phyloP scores from a whole-genome alignment of 345 rosid genomes.

The Salix purpurea region DNA sequence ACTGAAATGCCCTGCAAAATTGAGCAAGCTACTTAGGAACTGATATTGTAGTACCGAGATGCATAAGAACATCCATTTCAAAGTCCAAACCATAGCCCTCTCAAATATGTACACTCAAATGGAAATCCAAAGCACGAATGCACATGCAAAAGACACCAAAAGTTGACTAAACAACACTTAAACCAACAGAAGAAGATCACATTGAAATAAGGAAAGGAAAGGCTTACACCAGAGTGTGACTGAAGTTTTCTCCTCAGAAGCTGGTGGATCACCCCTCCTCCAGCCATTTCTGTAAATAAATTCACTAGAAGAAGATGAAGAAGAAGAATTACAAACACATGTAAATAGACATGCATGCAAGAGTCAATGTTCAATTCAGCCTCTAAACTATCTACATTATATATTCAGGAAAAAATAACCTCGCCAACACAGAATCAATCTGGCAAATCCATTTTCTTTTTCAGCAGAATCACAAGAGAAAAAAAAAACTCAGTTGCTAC shows the following conservation, averaged over 20 bases:
- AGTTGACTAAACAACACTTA: not conserved
- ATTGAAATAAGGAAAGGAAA: not conserved
- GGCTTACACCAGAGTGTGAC: conserved; percentile 57
- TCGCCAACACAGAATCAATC: not conserved
- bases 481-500: not conserved
- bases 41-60: not conserved
- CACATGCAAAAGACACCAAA: not conserved
- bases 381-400: not conserved
- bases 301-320: conserved; percentile 15
- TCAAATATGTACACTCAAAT: not conserved
- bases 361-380: not conserved
- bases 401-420: not conserved
- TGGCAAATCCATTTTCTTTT: not conserved
- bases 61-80: not conserved
- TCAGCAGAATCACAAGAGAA: not conserved
- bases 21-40: conserved; percentile 13
- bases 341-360: not conserved
- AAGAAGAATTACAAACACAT: not conserved
- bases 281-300: conserved; percentile 60
- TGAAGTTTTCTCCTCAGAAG: conserved; percentile 80
- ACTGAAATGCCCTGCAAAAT: conserved; percentile 55
- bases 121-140: not conserved
- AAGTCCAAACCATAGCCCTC: not conserved
- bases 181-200: not conserved
- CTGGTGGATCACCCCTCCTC: conserved; percentile 80